phyloP scores from a whole-genome alignment of 2,329 filamentous ascomycete species.

The Dothistroma pini region DNA sequence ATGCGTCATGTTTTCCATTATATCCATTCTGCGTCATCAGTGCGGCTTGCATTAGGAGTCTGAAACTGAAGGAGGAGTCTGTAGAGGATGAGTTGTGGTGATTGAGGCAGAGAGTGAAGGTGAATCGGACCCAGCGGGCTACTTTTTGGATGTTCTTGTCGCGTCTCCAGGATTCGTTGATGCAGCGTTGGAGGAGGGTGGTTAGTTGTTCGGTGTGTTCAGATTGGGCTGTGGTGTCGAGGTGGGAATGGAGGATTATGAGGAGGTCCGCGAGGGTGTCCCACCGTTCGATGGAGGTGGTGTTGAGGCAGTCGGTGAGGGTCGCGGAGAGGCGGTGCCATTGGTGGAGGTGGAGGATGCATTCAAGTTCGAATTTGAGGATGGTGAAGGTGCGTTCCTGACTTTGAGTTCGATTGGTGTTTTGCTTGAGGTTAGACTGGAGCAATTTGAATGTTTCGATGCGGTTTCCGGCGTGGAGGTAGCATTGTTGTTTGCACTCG shows the following conservation, averaged over 20 bases:
- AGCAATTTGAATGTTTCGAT: slow-evolving; percentile 51
- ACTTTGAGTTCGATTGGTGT: slow-evolving; percentile 39
- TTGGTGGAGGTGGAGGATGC: slow-evolving; percentile 59
- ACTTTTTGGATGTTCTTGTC: slow-evolving; percentile 57
- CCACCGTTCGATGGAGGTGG: slow-evolving; percentile 36
- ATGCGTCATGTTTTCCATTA: slow-evolving; percentile 37
- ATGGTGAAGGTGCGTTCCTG: slow-evolving; percentile 55
- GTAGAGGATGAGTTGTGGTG: slow-evolving; percentile 32
- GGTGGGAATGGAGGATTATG: slow-evolving; percentile 42
- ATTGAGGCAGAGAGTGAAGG: slow-evolving; percentile 66
- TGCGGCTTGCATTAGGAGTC: slow-evolving; percentile 61
- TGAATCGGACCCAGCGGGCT: slow-evolving; percentile 72
- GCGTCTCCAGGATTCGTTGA: slow-evolving; percentile 60
- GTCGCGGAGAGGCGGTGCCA: slow-evolving; percentile 65
- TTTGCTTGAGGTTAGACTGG: slow-evolving; percentile 36
- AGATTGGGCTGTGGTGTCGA: slow-evolving; percentile 7
- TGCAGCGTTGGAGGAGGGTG: slow-evolving; percentile 57
- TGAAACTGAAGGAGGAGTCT: slow-evolving; percentile 20
- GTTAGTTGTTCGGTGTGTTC: slow-evolving; percentile 20
- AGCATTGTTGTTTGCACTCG: slow-evolving; percentile 56
- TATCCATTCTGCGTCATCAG: slow-evolving; percentile 44
- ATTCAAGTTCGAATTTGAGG: slow-evolving; percentile 76
- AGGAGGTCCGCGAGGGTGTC: slow-evolving; percentile 47
- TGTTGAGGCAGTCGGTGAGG: slow-evolving; percentile 45
- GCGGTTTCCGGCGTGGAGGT: slow-evolving; percentile 59